Conservation (phyloP, 176 grass and related monocot species). For the Canna indica region DNA sequence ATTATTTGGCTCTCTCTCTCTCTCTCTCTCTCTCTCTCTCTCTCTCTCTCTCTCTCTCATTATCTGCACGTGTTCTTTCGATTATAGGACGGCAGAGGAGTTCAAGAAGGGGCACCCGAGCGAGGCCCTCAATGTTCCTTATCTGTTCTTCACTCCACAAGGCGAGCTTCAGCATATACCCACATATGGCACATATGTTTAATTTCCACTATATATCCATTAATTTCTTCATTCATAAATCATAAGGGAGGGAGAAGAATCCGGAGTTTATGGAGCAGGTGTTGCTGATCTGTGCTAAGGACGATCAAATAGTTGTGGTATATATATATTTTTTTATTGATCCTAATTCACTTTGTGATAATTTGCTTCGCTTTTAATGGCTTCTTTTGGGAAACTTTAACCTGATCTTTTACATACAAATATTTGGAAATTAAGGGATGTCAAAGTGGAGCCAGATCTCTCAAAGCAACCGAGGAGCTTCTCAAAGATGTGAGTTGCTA, state of each 20-base stretch:
- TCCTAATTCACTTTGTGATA: not conserved
- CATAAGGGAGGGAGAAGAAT: slow-evolving; percentile 59
- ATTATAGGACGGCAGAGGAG: slow-evolving; percentile 71
- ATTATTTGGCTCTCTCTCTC: no score
- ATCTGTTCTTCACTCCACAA: slow-evolving; percentile 52
- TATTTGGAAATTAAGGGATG: no score
- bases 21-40: no score
- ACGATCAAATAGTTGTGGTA: slow-evolving; percentile 66
- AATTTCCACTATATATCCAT: not conserved
- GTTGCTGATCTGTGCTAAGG: slow-evolving; percentile 31
- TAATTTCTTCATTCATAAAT: no score
- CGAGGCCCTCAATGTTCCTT: slow-evolving; percentile 47
- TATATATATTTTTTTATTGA: not conserved
- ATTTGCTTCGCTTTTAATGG: not conserved
- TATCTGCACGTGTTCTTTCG: not conserved
- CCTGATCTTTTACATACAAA: no score
- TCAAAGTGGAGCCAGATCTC: slow-evolving; percentile 58
- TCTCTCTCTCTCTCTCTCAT: not conserved
- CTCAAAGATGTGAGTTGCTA: slow-evolving; percentile 36
- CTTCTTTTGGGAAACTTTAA: not conserved
- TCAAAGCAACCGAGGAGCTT: slow-evolving; percentile 51
- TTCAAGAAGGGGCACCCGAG: slow-evolving; percentile 41
- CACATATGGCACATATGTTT: no score
- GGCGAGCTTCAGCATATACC: slow-evolving; percentile 21
- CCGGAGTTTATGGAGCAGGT: slow-evolving; percentile 46